Base-by-base conservation (phyloP, 2,329 filamentous ascomycete species). In the Cordyceps tenuipes region DNA sequence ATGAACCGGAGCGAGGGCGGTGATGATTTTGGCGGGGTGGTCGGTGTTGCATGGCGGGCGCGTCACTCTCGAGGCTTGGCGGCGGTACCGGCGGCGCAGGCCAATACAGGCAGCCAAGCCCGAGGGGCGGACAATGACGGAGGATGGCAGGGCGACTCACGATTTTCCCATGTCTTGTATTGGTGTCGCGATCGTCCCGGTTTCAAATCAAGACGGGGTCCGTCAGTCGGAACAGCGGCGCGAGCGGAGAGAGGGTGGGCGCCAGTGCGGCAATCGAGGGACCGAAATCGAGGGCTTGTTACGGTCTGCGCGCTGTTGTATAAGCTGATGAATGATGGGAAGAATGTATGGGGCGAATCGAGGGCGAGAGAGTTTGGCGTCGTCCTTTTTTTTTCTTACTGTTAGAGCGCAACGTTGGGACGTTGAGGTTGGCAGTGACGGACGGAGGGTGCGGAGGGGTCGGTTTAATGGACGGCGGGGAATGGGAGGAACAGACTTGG, bases 151-250 rank as follows among this genome's bases (percentile, higher is more conserved):
- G 17, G 39, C 31, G 23, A 60, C 58, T 60, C 51, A 60, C 58
- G 58, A 60, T 60, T 60, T 60, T 21, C 58, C 58, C 58, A 60
- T 60, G 56, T 50, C 39, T 51, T 5, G n/a, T 56, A 19, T 46
- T 41, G 31, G 17, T 15, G 41, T 15, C 29, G 54, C 12, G 31
- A 19, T 57, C 21, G 39, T 39, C 9, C 19, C 9, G 31, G 39
- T 43, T n/a, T 17, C 39, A n/a, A 43, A 15, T n/a, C 43, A 21
- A 19, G 43, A 21, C 17, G 26, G 19, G 29, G 21, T 57, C 19
- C 19, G 15, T n/a, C 34, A 57, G 46, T 9, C 15, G 19, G 19
- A 29, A 21, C 43, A 21, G 21, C 21, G 54, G 29, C 44, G 52
- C 31, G 54, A 19, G 47, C 43, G 54, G 19, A 31, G n/a, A 56